Base-by-base conservation (phyloP, 352 stramenopile genomes). In the Pythium periplocum region DNA sequence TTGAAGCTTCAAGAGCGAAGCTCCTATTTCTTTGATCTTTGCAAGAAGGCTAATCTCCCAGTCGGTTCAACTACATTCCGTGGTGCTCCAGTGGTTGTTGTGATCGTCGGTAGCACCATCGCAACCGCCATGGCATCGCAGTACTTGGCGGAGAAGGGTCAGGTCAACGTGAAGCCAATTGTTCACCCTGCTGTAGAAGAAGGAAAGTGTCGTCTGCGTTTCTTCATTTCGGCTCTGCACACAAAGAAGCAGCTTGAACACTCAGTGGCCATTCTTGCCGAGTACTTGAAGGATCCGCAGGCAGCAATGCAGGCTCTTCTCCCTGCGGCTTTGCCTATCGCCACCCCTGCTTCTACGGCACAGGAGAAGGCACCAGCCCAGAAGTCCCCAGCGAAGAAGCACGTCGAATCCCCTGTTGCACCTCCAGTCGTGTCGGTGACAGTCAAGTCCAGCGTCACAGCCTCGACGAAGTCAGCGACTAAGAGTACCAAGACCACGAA, bases 151-250 rank as follows among this genome's bases (percentile, higher is more conserved):
- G 41, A 66, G 12, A 66, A 86, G 33, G 68, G 55, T 39, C 61
- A 82, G 39, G 59, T 92, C 17, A 92, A 92, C 51, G 82, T 92
- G 37, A 95, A 90, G 57, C 80, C 84, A 6, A 92, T 91, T 49
- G 83, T 95, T 58, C 85, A 95, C 51, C 84, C 84, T 41, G 84
- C 84, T 0, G 84, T 95, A 33, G 84, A 90, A 46, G 81, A 90
- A 58, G 84, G 84, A 47, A 90, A 93, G 56, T 89, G 80, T 44
- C 76, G 84, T 41, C 59, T 95, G 40, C 82, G 84, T 17, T 95
- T 95, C 55, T 95, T 95, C 61, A 89, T 95, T 49, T 92, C 78
- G 45, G 75, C 78, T 12, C 57, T 88, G 36, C 81, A 93, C 62
- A 83, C 72, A 26, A 75, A 78, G 46, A 69, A 75, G 55, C 75